Base-by-base conservation (phyloP, 2,329 filamentous ascomycete species). In the Aspergillus sp. region DNA sequence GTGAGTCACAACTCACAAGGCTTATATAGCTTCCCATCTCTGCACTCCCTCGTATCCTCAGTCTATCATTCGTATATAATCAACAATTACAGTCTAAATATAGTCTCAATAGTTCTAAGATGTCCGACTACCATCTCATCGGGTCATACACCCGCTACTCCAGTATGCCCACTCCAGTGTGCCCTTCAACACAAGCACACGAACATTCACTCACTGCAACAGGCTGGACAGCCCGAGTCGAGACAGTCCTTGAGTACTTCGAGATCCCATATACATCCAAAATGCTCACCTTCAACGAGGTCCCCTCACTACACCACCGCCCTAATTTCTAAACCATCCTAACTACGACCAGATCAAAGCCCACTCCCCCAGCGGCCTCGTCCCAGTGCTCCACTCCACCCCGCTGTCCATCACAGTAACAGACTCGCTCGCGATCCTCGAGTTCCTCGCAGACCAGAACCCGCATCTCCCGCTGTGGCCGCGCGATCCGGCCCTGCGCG, bases 171-270 rank as follows among this genome's bases (percentile, higher is more conserved):
- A 73, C 51, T 74, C 71, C 24, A 72, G 71, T 73, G 63, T 47
- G 66, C 9, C 44, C 31, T 8, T 9, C 21, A 9, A 31, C 9
- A 4, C 35, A 37, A 37, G 17, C 1, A 35, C 21, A 40, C 35
- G 2, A 24, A 2, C 21, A 21, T 21, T 3, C 3, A 21, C 48
- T 37, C 27, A 50, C 14, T 23, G 6, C 17, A 31, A 27, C 35
- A 74, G 71, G 71, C 55, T 74, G 71, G 72, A 73, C 71, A 17
- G 61, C 65, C 2, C 70, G 72, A 19, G 68, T 73, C 5, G 69
- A 70, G 39, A 63, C 66, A 4, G 63, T 74, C 8, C 55, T 74
- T 37, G 68, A 74, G 51, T 74, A 73, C 59, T 74, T 73, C 55
- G 54, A 67, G 14, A 73, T 74, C 23, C 67, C 67, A 4, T 63